phyloP scores from a whole-genome alignment of 495 filamentous ascomycete species.

The Aspergillus sclerotiicarbonarius region DNA sequence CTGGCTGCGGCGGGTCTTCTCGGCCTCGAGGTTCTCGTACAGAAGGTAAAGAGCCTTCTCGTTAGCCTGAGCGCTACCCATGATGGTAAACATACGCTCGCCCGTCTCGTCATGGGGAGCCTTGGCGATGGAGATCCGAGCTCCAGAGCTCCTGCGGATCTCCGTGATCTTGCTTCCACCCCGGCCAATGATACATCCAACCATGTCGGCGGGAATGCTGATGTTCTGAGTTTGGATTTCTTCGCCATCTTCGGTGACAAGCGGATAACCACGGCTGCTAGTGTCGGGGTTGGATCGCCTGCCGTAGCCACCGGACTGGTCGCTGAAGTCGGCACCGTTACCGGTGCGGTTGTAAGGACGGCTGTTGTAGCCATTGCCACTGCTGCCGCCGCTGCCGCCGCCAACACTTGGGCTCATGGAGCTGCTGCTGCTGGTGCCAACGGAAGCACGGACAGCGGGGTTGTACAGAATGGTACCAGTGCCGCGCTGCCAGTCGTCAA shows the following conservation, averaged over 20 bases:
- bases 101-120: slow-evolving; percentile 95
- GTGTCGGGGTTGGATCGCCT: slow-evolving; percentile 81
- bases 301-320: slow-evolving; percentile 61
- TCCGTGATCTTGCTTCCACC: slow-evolving; percentile 95
- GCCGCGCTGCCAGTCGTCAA: slow-evolving; percentile 96
- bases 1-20: slow-evolving; percentile 94
- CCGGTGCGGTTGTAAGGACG: slow-evolving; percentile 89
- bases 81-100: slow-evolving; percentile 99
- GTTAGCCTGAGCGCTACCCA: slow-evolving; percentile 85
- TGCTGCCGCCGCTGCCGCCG: slow-evolving; percentile 26
- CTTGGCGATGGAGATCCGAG: slow-evolving; percentile 97
- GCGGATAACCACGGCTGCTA: slow-evolving; percentile 67
- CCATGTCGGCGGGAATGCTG: slow-evolving; percentile 98
- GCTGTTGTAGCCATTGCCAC: slow-evolving; percentile 53
- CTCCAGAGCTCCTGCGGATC: slow-evolving; percentile 92
- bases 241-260: slow-evolving; percentile 91
- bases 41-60: slow-evolving; percentile 94
- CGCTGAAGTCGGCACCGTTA: slow-evolving; percentile 96
- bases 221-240: slow-evolving; percentile 99
- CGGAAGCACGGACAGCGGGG: slow-evolving; percentile 80
- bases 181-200: slow-evolving; percentile 97
- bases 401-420: slow-evolving; percentile 20
- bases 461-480: slow-evolving; percentile 97
- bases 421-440: slow-evolving; percentile 32
- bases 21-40: slow-evolving; percentile 97